Conservation (phyloP, 139 green algal genomes). For the Chlamydomonas applanata region DNA sequence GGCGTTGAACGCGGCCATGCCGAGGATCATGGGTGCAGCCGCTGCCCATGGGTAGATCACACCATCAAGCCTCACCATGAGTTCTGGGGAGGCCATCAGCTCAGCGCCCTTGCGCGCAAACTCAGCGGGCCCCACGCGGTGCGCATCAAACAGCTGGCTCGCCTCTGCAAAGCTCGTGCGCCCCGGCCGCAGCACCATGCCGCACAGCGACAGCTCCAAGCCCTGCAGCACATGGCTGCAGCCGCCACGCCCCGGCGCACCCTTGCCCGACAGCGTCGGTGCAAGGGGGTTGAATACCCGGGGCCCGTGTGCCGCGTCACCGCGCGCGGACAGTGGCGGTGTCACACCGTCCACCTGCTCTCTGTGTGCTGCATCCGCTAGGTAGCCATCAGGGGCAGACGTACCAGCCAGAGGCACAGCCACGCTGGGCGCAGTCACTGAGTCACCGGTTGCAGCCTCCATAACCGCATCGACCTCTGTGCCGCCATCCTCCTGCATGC, state of each 20-base stretch:
- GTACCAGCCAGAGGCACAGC: too few relatives aligned
- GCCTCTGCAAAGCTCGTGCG: constrained; percentile 40
- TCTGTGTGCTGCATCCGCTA: too few relatives aligned
- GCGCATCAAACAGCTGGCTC: constrained; percentile 41
- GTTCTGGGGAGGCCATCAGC: constrained; percentile 20
- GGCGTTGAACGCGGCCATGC: constrained; percentile 51
- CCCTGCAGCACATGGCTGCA: constrained; percentile 14
- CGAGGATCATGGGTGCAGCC: constrained; percentile 52
- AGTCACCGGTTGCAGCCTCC: too few relatives aligned
- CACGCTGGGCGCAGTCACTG: too few relatives aligned
- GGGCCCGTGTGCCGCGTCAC: too few relatives aligned
- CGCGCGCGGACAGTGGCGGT: too few relatives aligned
- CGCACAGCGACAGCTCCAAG: constrained; percentile 71
- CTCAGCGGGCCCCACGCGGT: constrained; percentile 23
- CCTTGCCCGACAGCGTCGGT: too few relatives aligned
- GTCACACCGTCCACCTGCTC: not conserved
- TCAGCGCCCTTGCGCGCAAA: constrained; percentile 15
- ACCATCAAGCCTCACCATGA: constrained; percentile 48
- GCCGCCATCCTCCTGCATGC: too few relatives aligned
- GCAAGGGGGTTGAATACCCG: too few relatives aligned
- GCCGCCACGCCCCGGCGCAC: too few relatives aligned
- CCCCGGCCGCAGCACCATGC: constrained; percentile 31
- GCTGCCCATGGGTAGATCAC: constrained; percentile 52
- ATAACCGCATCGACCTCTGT: too few relatives aligned
- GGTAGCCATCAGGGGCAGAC: too few relatives aligned